Base-by-base conservation (phyloP, 2,329 filamentous ascomycete species). In the Penicillium sp. region DNA sequence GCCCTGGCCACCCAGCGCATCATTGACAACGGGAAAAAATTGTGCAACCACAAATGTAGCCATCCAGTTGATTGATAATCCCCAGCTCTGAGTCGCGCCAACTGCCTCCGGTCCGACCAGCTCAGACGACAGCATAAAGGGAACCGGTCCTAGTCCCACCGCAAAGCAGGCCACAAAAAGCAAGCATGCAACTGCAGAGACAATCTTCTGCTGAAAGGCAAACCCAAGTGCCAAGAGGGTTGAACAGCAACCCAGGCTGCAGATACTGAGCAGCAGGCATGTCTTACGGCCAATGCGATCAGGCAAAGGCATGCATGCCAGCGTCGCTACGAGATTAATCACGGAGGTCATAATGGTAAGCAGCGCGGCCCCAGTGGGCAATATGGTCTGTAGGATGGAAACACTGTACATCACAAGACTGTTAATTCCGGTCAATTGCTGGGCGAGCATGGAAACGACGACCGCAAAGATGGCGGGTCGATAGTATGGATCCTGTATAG, bases 321-420 rank as follows among this genome's bases (percentile, higher is more conserved):
- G 80, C 0, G 95, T 98, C 50, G 91, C 91, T 66, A 91, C 68
- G 35, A 99, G 85, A 75, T 98, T 98, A 70, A 96, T 85, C 13
- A 87, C 83, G 0, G 92, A 96, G 58, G 98, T 92, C 54, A 90
- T 78, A 59, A 98, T 93, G 54, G 93, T 96, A 52, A 99, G 83
- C 1, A 96, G 78, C 0, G 89, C 89, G 0, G 93, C 93, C 60
- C 88, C 92, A 47, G 92, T 85, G 3, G 91, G 89, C 0, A 99
- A 84, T 1, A 98, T 83, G 61, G 87, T 87, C 31, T 89, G 86
- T 14, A 99, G 84, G 1, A 99, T 86, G 0, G 91, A 92, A 6
- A 98, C 95, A 2, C 93, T 96, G 76, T 99, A 99, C 93, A 99
- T 97, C 76, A 98, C 90, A 70, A 98, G 93, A 57, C 90, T 93